phyloP scores from a whole-genome alignment of 768 basidiomycete species.

The Boletus rufocinnamomeus region DNA sequence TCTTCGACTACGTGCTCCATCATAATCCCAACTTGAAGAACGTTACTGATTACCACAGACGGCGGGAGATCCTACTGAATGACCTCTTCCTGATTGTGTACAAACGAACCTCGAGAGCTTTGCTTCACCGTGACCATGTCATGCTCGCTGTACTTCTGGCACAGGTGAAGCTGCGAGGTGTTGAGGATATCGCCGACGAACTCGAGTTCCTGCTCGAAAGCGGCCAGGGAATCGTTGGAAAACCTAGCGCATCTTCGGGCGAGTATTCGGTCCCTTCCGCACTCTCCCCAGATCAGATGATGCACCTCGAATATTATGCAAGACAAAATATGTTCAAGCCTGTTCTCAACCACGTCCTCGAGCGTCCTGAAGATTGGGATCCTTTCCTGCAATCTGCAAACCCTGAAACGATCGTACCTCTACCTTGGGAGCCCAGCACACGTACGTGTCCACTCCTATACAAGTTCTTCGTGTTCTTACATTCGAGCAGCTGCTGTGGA shows the following conservation, averaged over 20 bases:
- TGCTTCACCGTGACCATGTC: conserved; percentile 87
- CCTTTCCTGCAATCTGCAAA: conserved; percentile 64
- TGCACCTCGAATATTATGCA: conserved; percentile 69
- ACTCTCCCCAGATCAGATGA: conserved; percentile 66
- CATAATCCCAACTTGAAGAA: conserved; percentile 88
- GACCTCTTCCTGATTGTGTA: conserved; percentile 91
- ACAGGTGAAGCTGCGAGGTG: conserved; percentile 81
- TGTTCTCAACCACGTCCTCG: conserved; percentile 61
- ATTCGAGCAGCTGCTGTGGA: conserved; percentile 59
- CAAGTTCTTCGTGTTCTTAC: conserved; percentile 15
- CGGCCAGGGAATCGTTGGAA: conserved; percentile 60
- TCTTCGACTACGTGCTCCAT: conserved; percentile 93
- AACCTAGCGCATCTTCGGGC: conserved; percentile 36
- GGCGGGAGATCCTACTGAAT: conserved; percentile 78
- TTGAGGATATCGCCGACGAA: conserved; percentile 81
- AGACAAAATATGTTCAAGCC: conserved; percentile 77
- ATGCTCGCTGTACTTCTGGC: conserved; percentile 90
- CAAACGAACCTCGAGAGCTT: conserved; percentile 84
- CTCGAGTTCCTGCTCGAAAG: conserved; percentile 92
- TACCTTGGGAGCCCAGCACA: conserved; percentile 75
- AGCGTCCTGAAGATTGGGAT: conserved; percentile 68
- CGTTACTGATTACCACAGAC: conserved; percentile 67
- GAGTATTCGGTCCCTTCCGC: conserved; percentile 45
- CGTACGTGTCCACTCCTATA: conserved; percentile 51
- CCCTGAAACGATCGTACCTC: conserved; percentile 73